Evolutionary conservation across 257 asterid species (phyloP).

Genomic region (Nyctanthes arbortristis): DNA sequence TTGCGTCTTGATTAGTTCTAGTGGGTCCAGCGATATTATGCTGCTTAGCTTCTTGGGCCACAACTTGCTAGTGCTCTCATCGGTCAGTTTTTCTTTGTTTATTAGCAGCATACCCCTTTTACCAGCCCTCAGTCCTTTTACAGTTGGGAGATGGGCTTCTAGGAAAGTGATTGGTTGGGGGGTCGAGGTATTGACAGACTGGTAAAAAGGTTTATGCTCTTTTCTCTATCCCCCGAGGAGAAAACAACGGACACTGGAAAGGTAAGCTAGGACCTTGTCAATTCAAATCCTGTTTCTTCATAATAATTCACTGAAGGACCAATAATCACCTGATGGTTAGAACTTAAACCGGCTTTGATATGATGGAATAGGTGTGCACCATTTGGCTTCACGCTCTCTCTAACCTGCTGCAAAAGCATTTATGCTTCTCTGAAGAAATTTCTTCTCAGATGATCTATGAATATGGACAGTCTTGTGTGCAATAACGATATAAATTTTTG

Average conservation of each 20-base stretch:
- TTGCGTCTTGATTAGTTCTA: not conserved
- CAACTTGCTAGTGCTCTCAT: not conserved
- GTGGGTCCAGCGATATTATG: not conserved
- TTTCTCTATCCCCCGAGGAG: not conserved
- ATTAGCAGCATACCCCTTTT: not conserved
- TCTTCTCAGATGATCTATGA: not conserved
- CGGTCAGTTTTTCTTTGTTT: not conserved
- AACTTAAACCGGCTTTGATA: not conserved
- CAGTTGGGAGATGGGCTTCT: not conserved
- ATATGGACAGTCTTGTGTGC: not conserved
- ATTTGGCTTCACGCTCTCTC: not conserved
- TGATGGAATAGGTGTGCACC: not conserved
- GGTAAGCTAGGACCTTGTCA: not conserved
- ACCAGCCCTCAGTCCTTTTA: not conserved
- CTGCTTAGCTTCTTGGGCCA: not conserved
- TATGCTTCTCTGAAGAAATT: not conserved
- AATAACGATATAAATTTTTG: not conserved
- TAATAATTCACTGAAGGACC: not conserved
- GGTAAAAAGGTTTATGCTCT: not conserved
- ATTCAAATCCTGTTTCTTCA: constrained; percentile 6
- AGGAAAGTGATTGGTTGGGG: not conserved
- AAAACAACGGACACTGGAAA: not conserved
- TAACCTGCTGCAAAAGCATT: not conserved
- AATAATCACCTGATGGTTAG: not conserved
- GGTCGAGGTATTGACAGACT: not conserved